These are phyloP conservation scores for Citrus glauca DNA, from an alignment of 345 rosid species.

Conservation along the genomic window DNA sequence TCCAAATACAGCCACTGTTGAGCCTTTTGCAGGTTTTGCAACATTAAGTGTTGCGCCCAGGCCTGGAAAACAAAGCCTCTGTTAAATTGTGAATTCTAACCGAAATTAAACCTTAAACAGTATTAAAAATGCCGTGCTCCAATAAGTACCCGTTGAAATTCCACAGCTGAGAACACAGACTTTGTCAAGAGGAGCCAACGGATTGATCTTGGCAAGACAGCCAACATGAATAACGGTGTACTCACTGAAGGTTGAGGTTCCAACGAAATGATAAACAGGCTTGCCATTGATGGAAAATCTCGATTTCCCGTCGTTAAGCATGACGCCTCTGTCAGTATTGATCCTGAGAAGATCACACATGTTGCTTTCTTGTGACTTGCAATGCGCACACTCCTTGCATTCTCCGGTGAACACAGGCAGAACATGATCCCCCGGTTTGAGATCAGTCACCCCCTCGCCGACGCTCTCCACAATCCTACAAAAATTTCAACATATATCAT, in stretches of 20 bases:
- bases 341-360: slow-evolving; percentile 36
- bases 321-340: slow-evolving; percentile 33
- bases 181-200: slow-evolving; percentile 37
- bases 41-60: slow-evolving; percentile 43
- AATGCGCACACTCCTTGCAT: slow-evolving; percentile 31
- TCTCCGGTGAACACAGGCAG: slow-evolving; percentile 44
- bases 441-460: slow-evolving; percentile 34
- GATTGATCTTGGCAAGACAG: slow-evolving; percentile 35
- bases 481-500: not conserved
- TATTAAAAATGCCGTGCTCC: too few relatives aligned
- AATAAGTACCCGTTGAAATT: slow-evolving; percentile 25
- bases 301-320: slow-evolving; percentile 34
- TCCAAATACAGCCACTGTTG: slow-evolving; percentile 41
- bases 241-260: slow-evolving; percentile 39
- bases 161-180: slow-evolving; percentile 40
- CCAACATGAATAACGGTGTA: slow-evolving; percentile 36
- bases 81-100: too few relatives aligned
- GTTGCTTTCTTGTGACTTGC: slow-evolving; percentile 35
- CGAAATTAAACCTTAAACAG: too few relatives aligned
- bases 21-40: slow-evolving; percentile 33
- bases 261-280: slow-evolving; percentile 40
- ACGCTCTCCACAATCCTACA: slow-evolving; percentile 41
- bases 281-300: slow-evolving; percentile 41
- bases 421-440: slow-evolving; percentile 38
- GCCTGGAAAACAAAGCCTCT: slow-evolving; percentile 4